Evolutionary conservation across 1,284 basidiomycete genomes (phyloP).

Genomic region (Ganoderma lucidum): DNA sequence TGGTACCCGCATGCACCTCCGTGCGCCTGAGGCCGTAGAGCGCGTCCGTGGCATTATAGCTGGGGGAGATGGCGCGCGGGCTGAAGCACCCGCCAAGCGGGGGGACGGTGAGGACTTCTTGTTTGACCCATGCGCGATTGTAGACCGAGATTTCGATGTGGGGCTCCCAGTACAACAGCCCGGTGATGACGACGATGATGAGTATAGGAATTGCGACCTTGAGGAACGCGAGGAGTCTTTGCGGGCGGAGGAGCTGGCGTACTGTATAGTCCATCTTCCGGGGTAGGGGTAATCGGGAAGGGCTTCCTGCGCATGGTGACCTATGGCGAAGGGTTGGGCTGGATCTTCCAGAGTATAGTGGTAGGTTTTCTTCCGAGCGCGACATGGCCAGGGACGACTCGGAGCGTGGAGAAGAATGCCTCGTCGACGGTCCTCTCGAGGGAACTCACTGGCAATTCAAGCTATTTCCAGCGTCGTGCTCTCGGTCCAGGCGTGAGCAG

Average conservation of each 20-base stretch:
- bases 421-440: not conserved
- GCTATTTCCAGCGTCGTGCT: not conserved
- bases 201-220: conserved; percentile 42
- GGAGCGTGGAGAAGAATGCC: not conserved
- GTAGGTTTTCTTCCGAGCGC: conserved; percentile 16
- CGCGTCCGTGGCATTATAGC: conserved; percentile 75
- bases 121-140: conserved; percentile 74
- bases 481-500: not conserved
- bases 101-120: conserved; percentile 69
- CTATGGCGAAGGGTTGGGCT: conserved; percentile 17
- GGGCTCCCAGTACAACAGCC: conserved; percentile 71
- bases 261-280: conserved; percentile 10
- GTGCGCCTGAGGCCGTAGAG: conserved; percentile 67
- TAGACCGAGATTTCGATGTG: conserved; percentile 86
- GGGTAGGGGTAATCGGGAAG: not conserved
- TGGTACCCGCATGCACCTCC: conserved; percentile 81
- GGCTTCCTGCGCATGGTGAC: not conserved
- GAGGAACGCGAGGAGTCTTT: conserved; percentile 30
- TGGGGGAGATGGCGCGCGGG: conserved; percentile 59
- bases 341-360: conserved; percentile 6
- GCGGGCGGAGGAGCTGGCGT: conserved; percentile 28
- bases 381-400: conserved; percentile 6
- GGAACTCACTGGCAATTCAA: not conserved
- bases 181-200: conserved; percentile 50
- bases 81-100: conserved; percentile 82